A percentile compares a stretch with the other conserved stretches of the same genome.
Evolutionary conservation across 2,329 filamentous ascomycete genomes (phyloP).

Genomic region (Diplodia mutila): DNA sequence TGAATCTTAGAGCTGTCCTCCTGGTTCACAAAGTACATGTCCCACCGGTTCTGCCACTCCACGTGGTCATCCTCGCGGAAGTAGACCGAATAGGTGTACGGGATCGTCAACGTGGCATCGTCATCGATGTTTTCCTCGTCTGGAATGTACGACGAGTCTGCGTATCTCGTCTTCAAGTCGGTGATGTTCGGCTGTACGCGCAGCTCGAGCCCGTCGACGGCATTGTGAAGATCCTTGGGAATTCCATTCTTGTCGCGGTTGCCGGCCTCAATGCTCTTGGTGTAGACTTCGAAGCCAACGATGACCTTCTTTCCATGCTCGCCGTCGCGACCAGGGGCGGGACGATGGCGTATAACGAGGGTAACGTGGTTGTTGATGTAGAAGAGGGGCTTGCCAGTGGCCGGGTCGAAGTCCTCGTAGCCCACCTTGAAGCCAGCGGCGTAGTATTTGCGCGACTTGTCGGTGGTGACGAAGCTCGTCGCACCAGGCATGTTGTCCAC

Average conservation of each 20-base stretch:
- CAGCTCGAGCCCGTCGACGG: conserved; percentile 69
- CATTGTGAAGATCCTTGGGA: conserved; percentile 66
- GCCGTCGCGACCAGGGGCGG: conserved; percentile 69
- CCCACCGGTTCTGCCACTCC: conserved; percentile 85
- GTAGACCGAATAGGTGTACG: conserved; percentile 88
- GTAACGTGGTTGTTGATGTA: conserved; percentile 89
- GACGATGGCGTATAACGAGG: conserved; percentile 77
- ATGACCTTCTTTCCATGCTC: conserved; percentile 75
- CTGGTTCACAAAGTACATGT: conserved; percentile 87
- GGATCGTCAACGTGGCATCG: conserved; percentile 69
- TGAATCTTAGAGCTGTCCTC: conserved; percentile 80
- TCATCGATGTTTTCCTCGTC: conserved; percentile 60
- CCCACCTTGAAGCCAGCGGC: conserved; percentile 88
- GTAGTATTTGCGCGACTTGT: conserved; percentile 85
- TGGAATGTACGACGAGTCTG: conserved; percentile 63
- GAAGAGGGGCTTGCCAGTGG: conserved; percentile 65
- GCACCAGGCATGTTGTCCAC: conserved; percentile 89
- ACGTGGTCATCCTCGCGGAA: conserved; percentile 80
- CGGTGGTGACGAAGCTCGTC: conserved; percentile 84
- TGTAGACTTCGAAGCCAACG: conserved; percentile 87
- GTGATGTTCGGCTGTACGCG: conserved; percentile 67
- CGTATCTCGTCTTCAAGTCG: conserved; percentile 53
- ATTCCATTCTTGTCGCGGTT: conserved; percentile 68
- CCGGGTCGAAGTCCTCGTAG: conserved; percentile 67
- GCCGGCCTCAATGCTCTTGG: conserved; percentile 73